Percentiles rank a stretch among this genome's conserved stretches.
phyloP scores from a whole-genome alignment of 1,284 basidiomycete species.

The Naganishia sp. region DNA sequence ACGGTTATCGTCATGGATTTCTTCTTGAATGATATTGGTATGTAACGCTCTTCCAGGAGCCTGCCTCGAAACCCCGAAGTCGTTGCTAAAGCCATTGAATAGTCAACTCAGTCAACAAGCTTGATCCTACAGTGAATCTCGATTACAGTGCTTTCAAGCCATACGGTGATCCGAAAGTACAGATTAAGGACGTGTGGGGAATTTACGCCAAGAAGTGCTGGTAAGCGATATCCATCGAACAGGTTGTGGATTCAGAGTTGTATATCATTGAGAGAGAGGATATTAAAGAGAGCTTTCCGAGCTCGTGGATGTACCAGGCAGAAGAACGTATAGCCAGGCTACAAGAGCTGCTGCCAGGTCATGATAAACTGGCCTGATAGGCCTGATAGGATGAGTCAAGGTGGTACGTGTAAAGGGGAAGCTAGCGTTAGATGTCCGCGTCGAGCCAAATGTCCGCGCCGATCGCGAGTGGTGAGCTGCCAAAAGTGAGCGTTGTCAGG shows the following conservation, averaged over 20 bases:
- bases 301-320: background rate
- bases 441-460: conserved; percentile 1
- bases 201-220: conserved; percentile 46
- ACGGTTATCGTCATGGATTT: conserved; percentile 53
- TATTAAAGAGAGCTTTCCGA: background rate
- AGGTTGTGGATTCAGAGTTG: background rate
- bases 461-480: background rate
- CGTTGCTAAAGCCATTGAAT: background rate
- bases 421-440: background rate
- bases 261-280: background rate
- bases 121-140: conserved; percentile 43
- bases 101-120: conserved; percentile 42
- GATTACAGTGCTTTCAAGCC: conserved; percentile 42
- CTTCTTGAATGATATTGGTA: conserved; percentile 50
- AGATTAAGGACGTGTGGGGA: conserved; percentile 48
- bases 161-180: conserved; percentile 44
- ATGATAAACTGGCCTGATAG: background rate
- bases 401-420: background rate
- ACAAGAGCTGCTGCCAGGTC: background rate
- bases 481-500: background rate
- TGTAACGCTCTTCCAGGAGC: conserved; percentile 33
- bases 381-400: background rate
- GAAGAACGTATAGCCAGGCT: background rate
- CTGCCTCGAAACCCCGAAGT: background rate
- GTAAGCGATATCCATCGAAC: conserved; percentile 15